phyloP scores from a whole-genome alignment of 108 stramenopile species.

The Schizochytrium sp. region DNA sequence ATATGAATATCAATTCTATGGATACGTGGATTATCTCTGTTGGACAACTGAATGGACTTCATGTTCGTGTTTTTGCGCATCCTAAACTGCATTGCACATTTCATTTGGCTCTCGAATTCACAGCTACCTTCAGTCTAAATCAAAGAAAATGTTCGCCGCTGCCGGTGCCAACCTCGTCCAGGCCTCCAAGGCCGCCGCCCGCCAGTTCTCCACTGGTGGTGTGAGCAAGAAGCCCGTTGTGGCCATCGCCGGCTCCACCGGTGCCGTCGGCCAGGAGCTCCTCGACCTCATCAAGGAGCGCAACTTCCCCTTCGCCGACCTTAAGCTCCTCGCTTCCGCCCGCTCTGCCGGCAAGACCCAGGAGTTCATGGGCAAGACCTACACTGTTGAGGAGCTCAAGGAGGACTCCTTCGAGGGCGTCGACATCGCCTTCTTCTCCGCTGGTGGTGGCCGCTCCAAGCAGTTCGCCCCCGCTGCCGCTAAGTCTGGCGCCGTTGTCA shows the following conservation, averaged over 20 bases:
- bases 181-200: constrained; percentile 16
- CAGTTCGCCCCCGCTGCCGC: constrained; percentile 63
- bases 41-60: too few species aligned
- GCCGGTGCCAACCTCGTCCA: neutral
- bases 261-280: constrained; percentile 66
- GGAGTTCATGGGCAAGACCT: constrained; percentile 27
- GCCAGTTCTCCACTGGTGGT: constrained; percentile 38
- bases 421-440: constrained; percentile 56
- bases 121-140: neutral
- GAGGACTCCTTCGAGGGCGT: constrained; percentile 62
- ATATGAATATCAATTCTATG: too few species aligned
- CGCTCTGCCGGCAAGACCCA: constrained; percentile 68
- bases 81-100: too few species aligned
- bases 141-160: neutral
- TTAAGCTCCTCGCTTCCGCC: constrained; percentile 66
- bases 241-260: constrained; percentile 67
- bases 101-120: too few species aligned
- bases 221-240: constrained; percentile 57
- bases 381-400: constrained; percentile 60
- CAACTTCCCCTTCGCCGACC: constrained; percentile 59
- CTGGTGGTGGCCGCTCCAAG: constrained; percentile 61
- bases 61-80: too few species aligned
- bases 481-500: constrained; percentile 56
- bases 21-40: too few species aligned
- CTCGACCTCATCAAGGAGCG: constrained; percentile 60